Base-by-base conservation (phyloP, 345 rosid genomes). In the Boechera retrofracta region DNA sequence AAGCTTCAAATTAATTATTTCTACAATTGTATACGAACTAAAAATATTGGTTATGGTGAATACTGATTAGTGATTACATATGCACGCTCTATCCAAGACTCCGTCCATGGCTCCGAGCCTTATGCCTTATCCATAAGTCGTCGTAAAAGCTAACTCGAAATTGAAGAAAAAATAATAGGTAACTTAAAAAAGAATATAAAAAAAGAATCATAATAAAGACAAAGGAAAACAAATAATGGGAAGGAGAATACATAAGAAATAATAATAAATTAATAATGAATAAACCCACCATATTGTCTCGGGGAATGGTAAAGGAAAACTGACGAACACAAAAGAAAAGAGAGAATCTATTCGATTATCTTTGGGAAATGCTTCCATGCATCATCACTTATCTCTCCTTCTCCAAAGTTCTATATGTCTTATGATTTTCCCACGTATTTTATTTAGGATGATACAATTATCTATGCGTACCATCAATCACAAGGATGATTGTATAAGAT, bases 281-380 rank as follows among this genome's bases (percentile, higher is more conserved):
- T 53, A 51, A 77, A 79, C 70, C 81, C 83, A 83, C 82, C 78
- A 82, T 62, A 80, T 68, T 85, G 85, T 85, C 82, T 89, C 78
- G 93, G 90, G 87, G 85, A 85, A 64, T 83, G 93, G 85, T 85
- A 89, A 89, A 89, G 90, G 87, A 74, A 83, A 76, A 86, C 87
- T 85, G 88, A 86, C 83, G 83, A 87, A 87, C 84, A 82, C 80
- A 80, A 84, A 85, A 85, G 74, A 73, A 77, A 74, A 74, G 78
- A 54, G 52, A 54, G 80, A 72, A 73, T 72, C 77, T 82, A 86
- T 84, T 85, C 89, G 85, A 86, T 88, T 85, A 87, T 81, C 86
- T 80, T 88, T 63, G 84, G 84, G 81, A 82, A 87, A 76, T 85
- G 90, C 86, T 78, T 88, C 84, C 87, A 82, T 85, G 85, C 90